These are phyloP conservation scores for Aspergillus sclerotiicarbonarius DNA, from an alignment of 495 filamentous ascomycete species.

Conservation along the genomic window DNA sequence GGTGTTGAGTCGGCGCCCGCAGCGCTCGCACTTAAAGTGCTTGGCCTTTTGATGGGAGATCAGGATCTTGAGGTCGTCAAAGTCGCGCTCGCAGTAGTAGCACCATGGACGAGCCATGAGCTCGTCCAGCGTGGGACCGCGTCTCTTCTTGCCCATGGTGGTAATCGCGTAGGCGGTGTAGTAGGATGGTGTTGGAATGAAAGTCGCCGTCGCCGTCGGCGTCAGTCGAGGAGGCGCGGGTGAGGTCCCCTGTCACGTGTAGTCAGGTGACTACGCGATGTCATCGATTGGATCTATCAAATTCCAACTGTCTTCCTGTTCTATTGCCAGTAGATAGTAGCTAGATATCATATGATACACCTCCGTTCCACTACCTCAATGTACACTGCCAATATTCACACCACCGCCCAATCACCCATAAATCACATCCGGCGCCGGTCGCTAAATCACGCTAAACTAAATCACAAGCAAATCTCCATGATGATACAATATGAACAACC, in stretches of 20 bases:
- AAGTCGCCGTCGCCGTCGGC: neutral
- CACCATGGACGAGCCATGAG: slow-evolving; percentile 88
- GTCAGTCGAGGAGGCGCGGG: neutral
- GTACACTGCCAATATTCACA: neutral
- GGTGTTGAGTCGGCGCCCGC: slow-evolving; percentile 83
- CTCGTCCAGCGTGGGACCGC: slow-evolving; percentile 82
- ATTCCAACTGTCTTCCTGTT: too few relatives aligned
- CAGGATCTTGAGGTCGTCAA: slow-evolving; percentile 93
- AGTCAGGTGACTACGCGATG: neutral
- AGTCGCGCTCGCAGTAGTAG: slow-evolving; percentile 98
- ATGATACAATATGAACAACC: slow-evolving; percentile 5
- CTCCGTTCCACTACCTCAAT: neutral
- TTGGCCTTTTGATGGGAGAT: slow-evolving; percentile 97
- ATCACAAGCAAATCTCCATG: neutral
- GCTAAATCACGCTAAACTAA: slow-evolving; percentile 8
- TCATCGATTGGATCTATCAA: neutral
- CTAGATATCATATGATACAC: neutral
- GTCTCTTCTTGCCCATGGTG: slow-evolving; percentile 80
- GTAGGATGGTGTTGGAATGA: neutral
- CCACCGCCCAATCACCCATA: neutral
- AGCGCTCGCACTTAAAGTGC: slow-evolving; percentile 95
- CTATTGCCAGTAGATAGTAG: too few relatives aligned
- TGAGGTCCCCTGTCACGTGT: slow-evolving; percentile 8
- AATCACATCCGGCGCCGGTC: slow-evolving; percentile 9
- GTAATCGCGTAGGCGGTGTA: neutral